A percentile compares a stretch with the other conserved stretches of the same genome.
Evolutionary conservation across 2,329 filamentous ascomycete genomes (phyloP).

Genomic region (Cadophora malorum): DNA sequence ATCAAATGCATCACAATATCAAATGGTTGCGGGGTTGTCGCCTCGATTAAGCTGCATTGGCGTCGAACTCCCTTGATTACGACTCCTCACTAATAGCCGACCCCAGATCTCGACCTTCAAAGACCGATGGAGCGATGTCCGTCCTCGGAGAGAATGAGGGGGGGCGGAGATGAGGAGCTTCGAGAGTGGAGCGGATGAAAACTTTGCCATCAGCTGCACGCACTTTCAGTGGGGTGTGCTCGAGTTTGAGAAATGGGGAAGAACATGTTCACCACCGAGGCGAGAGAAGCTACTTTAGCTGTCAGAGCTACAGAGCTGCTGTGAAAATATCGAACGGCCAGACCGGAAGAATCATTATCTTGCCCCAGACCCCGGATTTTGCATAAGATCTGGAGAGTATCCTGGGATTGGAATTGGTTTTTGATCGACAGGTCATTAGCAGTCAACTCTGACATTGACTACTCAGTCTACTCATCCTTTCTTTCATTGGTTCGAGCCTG

Average conservation of each 20-base stretch:
- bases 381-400: slow-evolving; percentile 24
- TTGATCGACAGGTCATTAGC: slow-evolving; percentile 20
- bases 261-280: not conserved
- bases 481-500: slow-evolving; percentile 6
- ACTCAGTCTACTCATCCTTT: not conserved
- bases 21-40: slow-evolving; percentile 10
- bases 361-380: slow-evolving; percentile 28
- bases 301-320: slow-evolving; percentile 1
- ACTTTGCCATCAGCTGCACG: slow-evolving; percentile 23
- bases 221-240: slow-evolving; percentile 19
- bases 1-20: not conserved
- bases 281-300: not conserved
- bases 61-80: not conserved
- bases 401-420: slow-evolving; percentile 8
- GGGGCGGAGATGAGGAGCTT: not conserved
- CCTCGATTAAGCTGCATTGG: slow-evolving; percentile 7
- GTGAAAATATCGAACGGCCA: not conserved
- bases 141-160: slow-evolving; percentile 1
- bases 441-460: slow-evolving; percentile 18
- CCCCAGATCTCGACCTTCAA: slow-evolving; percentile 14
- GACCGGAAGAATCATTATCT: slow-evolving; percentile 28
- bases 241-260: slow-evolving; percentile 12
- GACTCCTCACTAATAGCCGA: not conserved
- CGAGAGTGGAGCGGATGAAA: slow-evolving; percentile 30
- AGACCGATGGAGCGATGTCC: slow-evolving; percentile 1